Base-by-base conservation (phyloP, 192 early-diverging fungal genomes). In the Gaertneriomyces sp. region DNA sequence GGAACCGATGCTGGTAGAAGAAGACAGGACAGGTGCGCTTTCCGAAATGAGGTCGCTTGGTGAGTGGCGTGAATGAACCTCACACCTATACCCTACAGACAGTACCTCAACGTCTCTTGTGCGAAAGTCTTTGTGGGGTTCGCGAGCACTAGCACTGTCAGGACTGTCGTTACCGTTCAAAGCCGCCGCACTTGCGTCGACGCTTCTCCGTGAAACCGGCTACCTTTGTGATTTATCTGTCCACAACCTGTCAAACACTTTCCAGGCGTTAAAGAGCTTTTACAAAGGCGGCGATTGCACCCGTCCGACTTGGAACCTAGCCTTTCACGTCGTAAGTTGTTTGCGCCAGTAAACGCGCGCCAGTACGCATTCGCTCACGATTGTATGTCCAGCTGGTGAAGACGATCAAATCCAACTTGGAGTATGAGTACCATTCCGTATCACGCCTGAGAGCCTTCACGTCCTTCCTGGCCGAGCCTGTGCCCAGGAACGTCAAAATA, bases 391-490 rank as follows among this genome's bases (percentile, higher is more conserved):
- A 56, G 54, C 54, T 56, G 20, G 12, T 56, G 14, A 56, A 56
- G 39, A 38, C 54, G 38, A 56, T 56, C 14, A 56, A 56, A 33
- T 56, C 54, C 16, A 56, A 56, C 38, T 39, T 56, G 12, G 54
- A 56, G 39, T 56, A 56, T 9, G 20, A 16, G 12, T 14, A 33
- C 33, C 54, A 56, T 39, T 38, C 54, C 4, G 20, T 56, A 9
- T 14, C 12, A 14, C 17, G 39, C 12, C 17, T 56, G 14, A 16
- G 54, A 4, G 54, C 20, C 3, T 56, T 39, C 19, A 39, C 54
- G 3, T 14, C 17, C 14, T 56, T 56, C 4, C n/a, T 56, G 54
- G 16, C 14, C 12, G 54, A 56, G 16, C 17, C 54, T 39, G 39
- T 56, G 14, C 54, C 54, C 6, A 4, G 54, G 14, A 56, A 33